Evolutionary conservation across 108 stramenopile genomes (phyloP), one percentile per base, ranked within the genome.

Genomic region (Epithemia pelagica): DNA sequence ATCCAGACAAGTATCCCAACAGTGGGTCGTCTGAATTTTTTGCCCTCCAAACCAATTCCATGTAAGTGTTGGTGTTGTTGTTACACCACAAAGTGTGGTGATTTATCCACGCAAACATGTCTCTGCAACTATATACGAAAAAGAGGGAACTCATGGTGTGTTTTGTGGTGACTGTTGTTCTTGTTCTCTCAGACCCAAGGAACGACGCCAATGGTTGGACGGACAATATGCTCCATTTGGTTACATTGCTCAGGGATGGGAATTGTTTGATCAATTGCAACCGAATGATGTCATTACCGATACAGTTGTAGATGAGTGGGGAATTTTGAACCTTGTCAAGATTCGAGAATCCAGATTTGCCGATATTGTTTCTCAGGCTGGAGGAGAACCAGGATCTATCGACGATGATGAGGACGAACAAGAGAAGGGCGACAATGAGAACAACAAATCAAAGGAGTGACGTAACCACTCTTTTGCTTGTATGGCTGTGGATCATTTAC

Each of bases 181-280:
- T 46, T 46, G 15, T 46, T 15, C 10, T 46, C 37, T 15, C 37
- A 46, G 37, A 15, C 72, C 78, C 1, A 59, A 74, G 22, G 70
- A 80, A 58, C 59, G 74, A 71, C 74, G 82, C 21, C 67, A 69
- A 5, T 51, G 81, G 24, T 65, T 93, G 33, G 80, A 93, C 60
- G 88, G 88, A 1, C 75, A 88, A 32, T 93, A 90, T 65, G 88
- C 91, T 25, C 87, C 88, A 0, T 93, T 93, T 65, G 91, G 91
- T 28, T 93, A 86, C 68, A 84, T 93, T 54, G 75, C 86, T 2
- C 69, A 77, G 19, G 91, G 91, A 22, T 74, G 66, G 10, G 84
- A 89, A 65, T 52, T 93, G 8, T 86, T 79, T 58, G 67, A 87
- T 51, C 69, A 74, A 22, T 55, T 93, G 10, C 66, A 81, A 65